A percentile compares a stretch with the other conserved stretches of the same genome.
phyloP scores from a whole-genome alignment of 768 basidiomycete species.

The Hygrophoropsis aurantiaca region DNA sequence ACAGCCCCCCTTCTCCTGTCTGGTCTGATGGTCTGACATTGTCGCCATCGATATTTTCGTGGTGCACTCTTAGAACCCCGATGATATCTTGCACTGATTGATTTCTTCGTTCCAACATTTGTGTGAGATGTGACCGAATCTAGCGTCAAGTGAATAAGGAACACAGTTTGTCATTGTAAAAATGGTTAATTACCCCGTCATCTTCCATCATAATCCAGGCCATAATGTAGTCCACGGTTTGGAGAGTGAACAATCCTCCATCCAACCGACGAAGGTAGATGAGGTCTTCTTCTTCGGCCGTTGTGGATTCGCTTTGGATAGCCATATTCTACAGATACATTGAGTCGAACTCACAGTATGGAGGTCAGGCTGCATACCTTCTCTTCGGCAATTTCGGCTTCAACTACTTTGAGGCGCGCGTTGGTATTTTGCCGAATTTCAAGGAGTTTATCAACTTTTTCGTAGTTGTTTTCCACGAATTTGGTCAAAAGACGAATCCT shows the following conservation, averaged over 20 bases:
- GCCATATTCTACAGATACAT: conserved; percentile 44
- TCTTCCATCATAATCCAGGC: conserved; percentile 98
- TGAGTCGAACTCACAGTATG: neutral
- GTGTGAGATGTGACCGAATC: conserved; percentile 74
- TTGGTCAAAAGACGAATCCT: conserved; percentile 86
- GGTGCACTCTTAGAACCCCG: conserved; percentile 66
- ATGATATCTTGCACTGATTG: conserved; percentile 71
- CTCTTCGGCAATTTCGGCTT: conserved; percentile 74
- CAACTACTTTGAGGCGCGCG: conserved; percentile 55
- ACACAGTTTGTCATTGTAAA: conserved; percentile 2
- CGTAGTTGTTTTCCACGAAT: conserved; percentile 91
- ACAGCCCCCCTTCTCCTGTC: conserved; percentile 40
- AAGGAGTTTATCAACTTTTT: conserved; percentile 90
- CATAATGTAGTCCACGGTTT: conserved; percentile 90
- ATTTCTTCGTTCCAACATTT: conserved; percentile 75
- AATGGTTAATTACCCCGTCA: conserved; percentile 72
- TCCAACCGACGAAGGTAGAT: conserved; percentile 89
- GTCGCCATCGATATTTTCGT: conserved; percentile 66
- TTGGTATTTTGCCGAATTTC: conserved; percentile 79
- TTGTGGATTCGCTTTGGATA: conserved; percentile 56
- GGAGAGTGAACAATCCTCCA: conserved; percentile 83
- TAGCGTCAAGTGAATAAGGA: conserved; percentile 31
- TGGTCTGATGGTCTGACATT: conserved; percentile 19
- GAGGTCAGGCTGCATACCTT: conserved; percentile 42
- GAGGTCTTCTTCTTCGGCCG: conserved; percentile 63